These are phyloP conservation scores for Trifolium dubium DNA, from an alignment of 306 rosid species.

Conservation along the genomic window DNA sequence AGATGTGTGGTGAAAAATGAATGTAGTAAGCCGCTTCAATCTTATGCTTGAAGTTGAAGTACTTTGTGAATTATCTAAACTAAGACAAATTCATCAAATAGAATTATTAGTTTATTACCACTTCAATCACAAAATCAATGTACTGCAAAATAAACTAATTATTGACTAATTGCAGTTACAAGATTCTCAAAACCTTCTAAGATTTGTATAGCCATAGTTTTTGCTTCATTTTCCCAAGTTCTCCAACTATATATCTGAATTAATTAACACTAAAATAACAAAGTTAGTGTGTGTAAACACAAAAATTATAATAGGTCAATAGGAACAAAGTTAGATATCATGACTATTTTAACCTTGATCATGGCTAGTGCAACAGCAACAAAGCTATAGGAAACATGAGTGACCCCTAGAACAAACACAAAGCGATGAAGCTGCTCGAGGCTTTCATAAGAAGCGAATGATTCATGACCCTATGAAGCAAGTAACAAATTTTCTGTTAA, in stretches of 20 bases:
- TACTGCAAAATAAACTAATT: slow-evolving; percentile 14
- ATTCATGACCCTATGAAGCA: slow-evolving; percentile 73
- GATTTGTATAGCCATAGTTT: slow-evolving; percentile 58
- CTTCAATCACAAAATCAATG: slow-evolving; percentile 18
- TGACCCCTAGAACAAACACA: slow-evolving; percentile 80
- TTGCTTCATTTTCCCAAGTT: slow-evolving; percentile 89
- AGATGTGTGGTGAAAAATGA: slow-evolving; percentile 69
- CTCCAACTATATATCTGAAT: slow-evolving; percentile 96
- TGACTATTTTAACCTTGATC: slow-evolving; percentile 68
- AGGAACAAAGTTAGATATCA: slow-evolving; percentile 19
- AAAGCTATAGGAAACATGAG: slow-evolving; percentile 82
- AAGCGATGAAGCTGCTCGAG: slow-evolving; percentile 95
- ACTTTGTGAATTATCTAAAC: slow-evolving; percentile 54
- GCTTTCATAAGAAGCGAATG: slow-evolving; percentile 84
- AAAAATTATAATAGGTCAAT: not conserved
- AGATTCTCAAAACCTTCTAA: slow-evolving; percentile 57
- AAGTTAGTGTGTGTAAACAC: slow-evolving; percentile 10
- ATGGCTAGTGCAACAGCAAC: slow-evolving; percentile 75
- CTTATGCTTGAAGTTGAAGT: slow-evolving; percentile 41
- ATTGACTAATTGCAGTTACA: slow-evolving; percentile 11
- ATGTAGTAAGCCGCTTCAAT: slow-evolving; percentile 70
- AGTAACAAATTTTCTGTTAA: slow-evolving; percentile 28
- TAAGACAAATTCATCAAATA: slow-evolving; percentile 39
- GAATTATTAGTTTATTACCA: not conserved
- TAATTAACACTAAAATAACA: slow-evolving; percentile 17